Evolutionary conservation across 352 stramenopile genomes (phyloP), one percentile per base, ranked within the genome.

Genomic region (Phytophthora ohioensis): DNA sequence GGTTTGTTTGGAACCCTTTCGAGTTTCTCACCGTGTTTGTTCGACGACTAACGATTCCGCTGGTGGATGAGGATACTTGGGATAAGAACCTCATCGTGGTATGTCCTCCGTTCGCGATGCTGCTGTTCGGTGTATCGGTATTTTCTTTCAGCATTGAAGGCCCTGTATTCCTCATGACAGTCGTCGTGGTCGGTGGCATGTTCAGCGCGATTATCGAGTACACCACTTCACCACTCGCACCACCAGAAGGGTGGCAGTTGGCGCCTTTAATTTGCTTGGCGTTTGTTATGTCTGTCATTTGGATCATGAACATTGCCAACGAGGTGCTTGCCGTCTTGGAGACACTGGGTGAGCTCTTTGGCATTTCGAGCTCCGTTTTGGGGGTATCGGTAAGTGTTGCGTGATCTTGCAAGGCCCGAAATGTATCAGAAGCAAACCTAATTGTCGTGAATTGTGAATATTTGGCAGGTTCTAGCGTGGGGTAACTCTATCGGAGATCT

Each of bases 241-340:
- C 87, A 31, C 87, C 87, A 1, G 65, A 81, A 51, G 85, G 84
- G n/a, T 65, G 57, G 51, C 57, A 66, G 5, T 57, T 93, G 10
- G 75, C 78, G 4, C 84, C 86, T 39, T 92, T 90, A 30, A 78
- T 95, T 38, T 84, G 69, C 32, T 64, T 92, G n/a, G 87, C 81
- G 13, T 95, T 95, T 52, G 76, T 88, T 27, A 95, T 95, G 85
- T 95, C 87, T 3, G 83, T 95, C 42, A 81, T 93, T 58, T 95
- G 87, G 87, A 95, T 95, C 69, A 93, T 93, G 85, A 92, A 90
- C 21, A 92, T 95, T 51, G 87, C 87, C 6, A 85, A 91, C 36
- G 87, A 95, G 67, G 85, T 92, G 2, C 80, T 95, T 11, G 80
- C 76, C 12, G 77, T 95, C 3, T 71, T 95, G 39, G 80, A 95